Percentiles rank a stretch among this genome's conserved stretches.
These are phyloP conservation scores for Ogataea wickerhamii DNA, from an alignment of 805 yeast genomes.

Conservation along the genomic window DNA sequence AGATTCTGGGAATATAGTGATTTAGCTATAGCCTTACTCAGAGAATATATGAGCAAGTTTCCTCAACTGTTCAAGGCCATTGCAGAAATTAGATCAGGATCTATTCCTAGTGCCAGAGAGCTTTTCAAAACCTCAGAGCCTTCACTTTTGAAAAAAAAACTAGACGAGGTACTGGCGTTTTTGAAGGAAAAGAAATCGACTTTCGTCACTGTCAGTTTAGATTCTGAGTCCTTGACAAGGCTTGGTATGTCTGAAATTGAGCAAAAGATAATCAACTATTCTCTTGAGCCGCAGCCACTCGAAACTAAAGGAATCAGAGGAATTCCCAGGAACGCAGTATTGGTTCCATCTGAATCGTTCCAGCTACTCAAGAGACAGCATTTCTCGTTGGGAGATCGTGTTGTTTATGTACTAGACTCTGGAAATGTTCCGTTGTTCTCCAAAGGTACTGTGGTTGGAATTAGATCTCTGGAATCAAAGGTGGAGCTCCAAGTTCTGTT, in stretches of 20 bases:
- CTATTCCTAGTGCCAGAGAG: slow-evolving; percentile 37
- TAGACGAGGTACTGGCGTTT: slow-evolving; percentile 36
- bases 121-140: slow-evolving; percentile 37
- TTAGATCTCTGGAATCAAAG: slow-evolving; percentile 53
- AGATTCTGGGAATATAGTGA: slow-evolving; percentile 82
- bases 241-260: slow-evolving; percentile 68
- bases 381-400: slow-evolving; percentile 86
- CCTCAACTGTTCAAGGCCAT: slow-evolving; percentile 50
- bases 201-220: slow-evolving; percentile 65
- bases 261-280: slow-evolving; percentile 45
- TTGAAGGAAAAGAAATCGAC: slow-evolving; percentile 45
- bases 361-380: slow-evolving; percentile 69
- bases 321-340: slow-evolving; percentile 79
- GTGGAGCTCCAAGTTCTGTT: slow-evolving; percentile 73
- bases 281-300: slow-evolving; percentile 41
- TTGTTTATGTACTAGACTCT: slow-evolving; percentile 74
- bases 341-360: slow-evolving; percentile 70
- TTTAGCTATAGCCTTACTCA: slow-evolving; percentile 63
- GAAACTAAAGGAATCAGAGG: slow-evolving; percentile 62
- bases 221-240: slow-evolving; percentile 72
- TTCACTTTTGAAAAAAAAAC: slow-evolving; percentile 41
- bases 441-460: slow-evolving; percentile 85
- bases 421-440: slow-evolving; percentile 88
- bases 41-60: slow-evolving; percentile 58
- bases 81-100: slow-evolving; percentile 20